A percentile compares a stretch with the other conserved stretches of the same genome.
These are phyloP conservation scores for Fusarium incarnatum DNA, from an alignment of 2,329 filamentous ascomycete species.

Conservation along the genomic window DNA sequence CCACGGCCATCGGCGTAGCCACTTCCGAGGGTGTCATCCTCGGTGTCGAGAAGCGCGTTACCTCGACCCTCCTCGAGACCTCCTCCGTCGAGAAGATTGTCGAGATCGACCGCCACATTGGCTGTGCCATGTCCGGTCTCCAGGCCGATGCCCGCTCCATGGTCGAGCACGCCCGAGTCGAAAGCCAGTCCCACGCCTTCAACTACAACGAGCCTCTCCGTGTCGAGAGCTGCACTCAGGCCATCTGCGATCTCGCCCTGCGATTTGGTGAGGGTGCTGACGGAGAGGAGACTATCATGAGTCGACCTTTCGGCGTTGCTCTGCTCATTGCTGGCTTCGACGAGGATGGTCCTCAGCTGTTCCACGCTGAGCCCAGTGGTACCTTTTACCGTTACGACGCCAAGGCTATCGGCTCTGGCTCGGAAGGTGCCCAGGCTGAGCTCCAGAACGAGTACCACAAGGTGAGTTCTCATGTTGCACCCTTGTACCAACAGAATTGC, in stretches of 20 bases:
- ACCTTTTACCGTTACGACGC: slow-evolving; percentile 99
- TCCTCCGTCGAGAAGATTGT: slow-evolving; percentile 99
- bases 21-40: slow-evolving; percentile 96
- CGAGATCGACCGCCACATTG: slow-evolving; percentile 98
- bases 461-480: slow-evolving; percentile 54
- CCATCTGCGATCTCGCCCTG: slow-evolving; percentile 96
- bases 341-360: slow-evolving; percentile 95
- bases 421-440: slow-evolving; percentile 96
- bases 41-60: slow-evolving; percentile 98
- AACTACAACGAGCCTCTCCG: slow-evolving; percentile 96
- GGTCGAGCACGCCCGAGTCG: slow-evolving; percentile 97
- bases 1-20: slow-evolving; percentile 96
- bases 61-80: slow-evolving; percentile 95
- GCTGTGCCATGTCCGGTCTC: slow-evolving; percentile 97
- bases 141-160: slow-evolving; percentile 98
- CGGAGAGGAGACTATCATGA: slow-evolving; percentile 99
- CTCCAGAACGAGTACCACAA: slow-evolving; percentile 99
- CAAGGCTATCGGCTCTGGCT: slow-evolving; percentile 97
- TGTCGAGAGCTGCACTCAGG: slow-evolving; percentile 98
- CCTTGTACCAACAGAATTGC: background rate
- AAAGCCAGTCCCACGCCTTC: slow-evolving; percentile 96
- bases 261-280: slow-evolving; percentile 97
- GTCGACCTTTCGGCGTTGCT: slow-evolving; percentile 94
- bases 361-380: slow-evolving; percentile 96
- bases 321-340: slow-evolving; percentile 97